These are phyloP conservation scores for Populus trichocarpa DNA, from an alignment of 441 rosid genomes.

Conservation along the genomic window DNA sequence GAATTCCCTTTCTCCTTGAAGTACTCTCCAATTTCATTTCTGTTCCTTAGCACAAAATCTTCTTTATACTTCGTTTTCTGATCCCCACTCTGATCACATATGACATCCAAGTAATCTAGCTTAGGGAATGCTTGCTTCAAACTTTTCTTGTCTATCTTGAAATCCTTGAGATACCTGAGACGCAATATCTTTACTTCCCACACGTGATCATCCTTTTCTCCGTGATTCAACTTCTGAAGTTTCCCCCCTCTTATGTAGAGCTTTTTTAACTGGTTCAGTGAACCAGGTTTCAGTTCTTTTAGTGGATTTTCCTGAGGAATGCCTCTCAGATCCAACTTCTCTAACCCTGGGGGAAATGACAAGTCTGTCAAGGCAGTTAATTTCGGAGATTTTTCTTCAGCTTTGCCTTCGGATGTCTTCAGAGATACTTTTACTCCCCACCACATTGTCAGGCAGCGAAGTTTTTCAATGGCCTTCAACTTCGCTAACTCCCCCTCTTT, in stretches of 20 bases:
- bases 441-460: background rate
- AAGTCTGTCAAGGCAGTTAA: background rate
- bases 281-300: background rate
- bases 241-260: background rate
- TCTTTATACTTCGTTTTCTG: too few species aligned
- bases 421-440: background rate
- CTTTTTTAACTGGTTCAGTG: background rate
- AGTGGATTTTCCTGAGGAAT: background rate
- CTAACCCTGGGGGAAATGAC: background rate
- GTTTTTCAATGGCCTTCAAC: background rate
- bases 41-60: too few species aligned
- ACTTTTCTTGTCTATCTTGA: background rate
- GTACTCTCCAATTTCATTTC: too few species aligned
- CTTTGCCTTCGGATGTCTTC: background rate
- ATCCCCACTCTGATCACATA: too few species aligned
- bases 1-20: too few species aligned
- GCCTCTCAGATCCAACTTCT: conserved; percentile 5
- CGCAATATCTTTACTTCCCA: background rate
- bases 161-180: background rate
- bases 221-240: background rate
- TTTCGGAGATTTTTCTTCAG: background rate
- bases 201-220: background rate
- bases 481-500: background rate
- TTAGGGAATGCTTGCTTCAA: too few species aligned
- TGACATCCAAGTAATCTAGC: too few species aligned